Conservation (phyloP, 148 eudicot genomes). For the Rhododendron molle region DNA sequence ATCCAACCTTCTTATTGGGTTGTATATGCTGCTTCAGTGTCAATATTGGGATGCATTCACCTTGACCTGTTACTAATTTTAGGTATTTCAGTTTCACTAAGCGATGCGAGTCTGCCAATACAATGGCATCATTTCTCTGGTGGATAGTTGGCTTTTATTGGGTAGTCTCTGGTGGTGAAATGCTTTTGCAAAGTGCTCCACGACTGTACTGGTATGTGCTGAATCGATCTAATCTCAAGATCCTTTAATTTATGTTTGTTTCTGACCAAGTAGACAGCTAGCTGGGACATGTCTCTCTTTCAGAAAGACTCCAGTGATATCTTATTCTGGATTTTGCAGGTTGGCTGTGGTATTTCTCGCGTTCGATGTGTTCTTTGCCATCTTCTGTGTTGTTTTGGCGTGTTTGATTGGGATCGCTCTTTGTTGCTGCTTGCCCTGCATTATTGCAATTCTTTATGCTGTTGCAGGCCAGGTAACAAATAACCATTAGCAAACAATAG, state of each 20-base stretch:
- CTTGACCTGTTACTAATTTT: constrained; percentile 11
- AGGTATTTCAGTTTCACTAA: constrained; percentile 41
- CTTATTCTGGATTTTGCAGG: constrained; percentile 47
- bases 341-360: constrained; percentile 89
- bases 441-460: constrained; percentile 87
- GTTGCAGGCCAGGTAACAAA: constrained; percentile 85
- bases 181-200: constrained; percentile 67
- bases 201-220: constrained; percentile 73
- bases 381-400: constrained; percentile 90
- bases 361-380: constrained; percentile 93
- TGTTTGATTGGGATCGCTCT: constrained; percentile 89
- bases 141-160: constrained; percentile 98
- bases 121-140: constrained; percentile 88
- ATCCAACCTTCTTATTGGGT: not conserved
- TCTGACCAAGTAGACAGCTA: not conserved
- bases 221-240: not conserved
- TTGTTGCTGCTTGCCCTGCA: constrained; percentile 98
- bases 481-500: not conserved
- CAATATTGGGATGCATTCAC: not conserved
- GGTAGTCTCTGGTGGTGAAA: constrained; percentile 87
- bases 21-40: constrained; percentile 2
- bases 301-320: not conserved
- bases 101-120: constrained; percentile 76
- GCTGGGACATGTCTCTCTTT: not conserved
- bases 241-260: not conserved